Conservation (phyloP, 176 grass and related monocot species). For the Triticum dicoccoides region DNA sequence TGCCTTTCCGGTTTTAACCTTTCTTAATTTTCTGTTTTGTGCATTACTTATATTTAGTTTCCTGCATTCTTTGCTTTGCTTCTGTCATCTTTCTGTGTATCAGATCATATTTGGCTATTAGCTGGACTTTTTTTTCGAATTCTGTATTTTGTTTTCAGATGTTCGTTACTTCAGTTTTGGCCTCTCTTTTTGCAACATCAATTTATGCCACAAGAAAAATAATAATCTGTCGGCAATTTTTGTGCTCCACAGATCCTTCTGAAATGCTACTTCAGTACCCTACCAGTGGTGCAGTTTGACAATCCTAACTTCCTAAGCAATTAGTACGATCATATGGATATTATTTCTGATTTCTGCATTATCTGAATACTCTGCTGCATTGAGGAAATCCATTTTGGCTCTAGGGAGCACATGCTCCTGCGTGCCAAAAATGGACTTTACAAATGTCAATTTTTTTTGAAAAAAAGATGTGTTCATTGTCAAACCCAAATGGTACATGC, state of each 20-base stretch:
- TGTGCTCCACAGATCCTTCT: neutral
- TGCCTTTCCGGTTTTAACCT: neutral
- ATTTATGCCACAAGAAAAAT: neutral
- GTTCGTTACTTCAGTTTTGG: neutral
- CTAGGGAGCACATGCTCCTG: no score
- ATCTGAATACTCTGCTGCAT: neutral
- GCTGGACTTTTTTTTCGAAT: neutral
- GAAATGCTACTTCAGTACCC: neutral
- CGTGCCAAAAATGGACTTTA: no score
- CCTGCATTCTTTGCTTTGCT: neutral
- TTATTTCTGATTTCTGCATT: neutral
- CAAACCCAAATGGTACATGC: no score
- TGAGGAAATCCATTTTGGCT: no score
- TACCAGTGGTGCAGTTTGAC: neutral
- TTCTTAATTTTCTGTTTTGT: neutral
- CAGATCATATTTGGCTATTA: neutral
- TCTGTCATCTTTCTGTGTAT: neutral
- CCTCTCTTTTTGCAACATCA: neutral
- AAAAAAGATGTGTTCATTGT: no score
- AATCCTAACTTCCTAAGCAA: neutral
- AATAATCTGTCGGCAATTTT: neutral
- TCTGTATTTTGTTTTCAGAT: neutral
- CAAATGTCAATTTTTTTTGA: no score
- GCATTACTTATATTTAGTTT: neutral
- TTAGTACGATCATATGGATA: neutral